Conservation (phyloP, 1,139 yeast genomes). For the Yamadazyma triangularis region DNA sequence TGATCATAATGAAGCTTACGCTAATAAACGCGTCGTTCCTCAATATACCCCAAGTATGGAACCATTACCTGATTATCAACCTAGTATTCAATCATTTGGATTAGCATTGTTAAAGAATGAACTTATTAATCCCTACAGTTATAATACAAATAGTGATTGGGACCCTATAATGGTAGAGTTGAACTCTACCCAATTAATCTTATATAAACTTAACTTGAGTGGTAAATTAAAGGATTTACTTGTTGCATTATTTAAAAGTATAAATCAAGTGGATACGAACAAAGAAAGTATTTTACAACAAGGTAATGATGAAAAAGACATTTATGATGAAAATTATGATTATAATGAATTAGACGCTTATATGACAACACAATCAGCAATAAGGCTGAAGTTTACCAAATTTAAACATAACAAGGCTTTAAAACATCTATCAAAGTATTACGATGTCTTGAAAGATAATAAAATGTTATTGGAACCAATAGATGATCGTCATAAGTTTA, state of each 20-base stretch:
- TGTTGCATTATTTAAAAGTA: conserved; percentile 21
- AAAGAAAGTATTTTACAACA: background rate
- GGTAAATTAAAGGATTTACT: conserved; percentile 23
- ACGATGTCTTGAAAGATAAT: conserved; percentile 24
- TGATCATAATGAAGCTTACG: too few relatives aligned
- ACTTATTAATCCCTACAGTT: conserved; percentile 35
- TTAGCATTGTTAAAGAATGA: conserved; percentile 32
- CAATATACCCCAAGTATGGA: conserved; percentile 21
- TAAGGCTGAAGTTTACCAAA: conserved; percentile 10
- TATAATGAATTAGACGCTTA: conserved; percentile 25
- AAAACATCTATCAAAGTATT: conserved; percentile 15
- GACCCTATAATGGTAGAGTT: conserved; percentile 47
- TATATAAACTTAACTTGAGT: conserved; percentile 31
- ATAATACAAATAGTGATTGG: conserved; percentile 35
- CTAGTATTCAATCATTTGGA: conserved; percentile 33
- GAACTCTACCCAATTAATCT: conserved; percentile 52
- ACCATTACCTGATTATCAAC: conserved; percentile 26
- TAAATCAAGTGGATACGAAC: conserved; percentile 6
- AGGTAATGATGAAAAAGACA: background rate
- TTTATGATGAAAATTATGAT: conserved; percentile 1
- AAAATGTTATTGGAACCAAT: conserved; percentile 37
- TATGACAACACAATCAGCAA: background rate
- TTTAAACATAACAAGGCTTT: conserved; percentile 10
- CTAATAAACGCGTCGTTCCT: too few relatives aligned
- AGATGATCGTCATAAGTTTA: conserved; percentile 12